A percentile compares a stretch with the other conserved stretches of the same genome.
Conservation (phyloP, 1,284 basidiomycete species). For the Apiotrichum laibachii region DNA sequence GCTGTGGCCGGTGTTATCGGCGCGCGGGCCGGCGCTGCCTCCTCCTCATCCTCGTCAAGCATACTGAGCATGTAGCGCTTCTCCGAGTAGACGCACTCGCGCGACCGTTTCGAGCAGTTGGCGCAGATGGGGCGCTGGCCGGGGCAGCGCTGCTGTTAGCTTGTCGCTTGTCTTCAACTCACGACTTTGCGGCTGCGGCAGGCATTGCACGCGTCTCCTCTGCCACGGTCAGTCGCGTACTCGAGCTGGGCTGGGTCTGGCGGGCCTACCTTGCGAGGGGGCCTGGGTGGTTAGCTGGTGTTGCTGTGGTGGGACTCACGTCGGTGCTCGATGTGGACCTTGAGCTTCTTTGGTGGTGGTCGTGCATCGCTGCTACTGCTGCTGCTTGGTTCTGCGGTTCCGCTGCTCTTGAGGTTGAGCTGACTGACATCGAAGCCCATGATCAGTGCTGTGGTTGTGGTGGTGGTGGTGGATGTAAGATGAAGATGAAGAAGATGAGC, state of each 20-base stretch:
- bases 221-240: not conserved
- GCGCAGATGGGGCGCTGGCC: slow-evolving; percentile 21
- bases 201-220: slow-evolving; percentile 6
- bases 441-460: too few relatives aligned
- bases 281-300: not conserved
- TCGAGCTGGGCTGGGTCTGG: not conserved
- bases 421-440: too few relatives aligned
- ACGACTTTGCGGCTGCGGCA: slow-evolving; percentile 8
- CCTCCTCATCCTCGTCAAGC: not conserved
- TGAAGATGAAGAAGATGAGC: too few relatives aligned
- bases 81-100: slow-evolving; percentile 18
- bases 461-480: too few relatives aligned
- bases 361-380: too few relatives aligned
- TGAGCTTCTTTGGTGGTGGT: too few relatives aligned
- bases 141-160: slow-evolving; percentile 16
- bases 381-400: too few relatives aligned
- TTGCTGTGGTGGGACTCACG: too few relatives aligned
- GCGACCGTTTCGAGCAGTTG: slow-evolving; percentile 19
- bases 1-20: not conserved
- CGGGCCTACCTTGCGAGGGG: slow-evolving; percentile 4
- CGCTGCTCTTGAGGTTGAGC: too few relatives aligned
- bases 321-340: too few relatives aligned
- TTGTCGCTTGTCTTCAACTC: not conserved
- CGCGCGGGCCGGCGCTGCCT: slow-evolving; percentile 3
- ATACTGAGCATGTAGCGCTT: slow-evolving; percentile 4